Conservation (phyloP, 2,329 filamentous ascomycete genomes). For the Phialemoniopsis sp. region DNA sequence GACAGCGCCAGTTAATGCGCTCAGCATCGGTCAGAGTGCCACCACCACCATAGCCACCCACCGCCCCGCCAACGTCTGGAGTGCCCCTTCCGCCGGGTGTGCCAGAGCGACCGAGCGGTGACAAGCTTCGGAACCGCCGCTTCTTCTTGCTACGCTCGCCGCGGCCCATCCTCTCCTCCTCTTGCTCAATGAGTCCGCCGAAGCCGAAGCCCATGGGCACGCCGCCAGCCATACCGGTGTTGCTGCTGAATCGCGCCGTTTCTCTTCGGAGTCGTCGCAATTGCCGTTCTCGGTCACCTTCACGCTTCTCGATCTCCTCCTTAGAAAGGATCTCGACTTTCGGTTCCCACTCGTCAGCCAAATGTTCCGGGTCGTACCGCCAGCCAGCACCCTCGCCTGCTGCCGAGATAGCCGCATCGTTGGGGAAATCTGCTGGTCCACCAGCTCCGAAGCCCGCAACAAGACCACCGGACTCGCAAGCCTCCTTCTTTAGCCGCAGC, state of each 20-base stretch:
- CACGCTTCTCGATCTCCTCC: constrained; percentile 95
- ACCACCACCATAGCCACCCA: constrained; percentile 65
- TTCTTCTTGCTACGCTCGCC: constrained; percentile 96
- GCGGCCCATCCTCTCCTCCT: constrained; percentile 83
- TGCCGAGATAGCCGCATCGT: constrained; percentile 64
- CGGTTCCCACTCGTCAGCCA: constrained; percentile 81
- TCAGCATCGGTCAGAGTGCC: constrained; percentile 71
- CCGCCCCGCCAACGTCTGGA: constrained; percentile 63
- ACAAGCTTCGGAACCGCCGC: constrained; percentile 82
- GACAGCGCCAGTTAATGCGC: constrained; percentile 79
- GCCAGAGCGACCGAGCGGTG: constrained; percentile 66
- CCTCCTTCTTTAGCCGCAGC: constrained; percentile 89
- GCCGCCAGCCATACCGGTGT: constrained; percentile 75
- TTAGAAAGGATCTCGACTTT: constrained; percentile 80
- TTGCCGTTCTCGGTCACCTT: constrained; percentile 89
- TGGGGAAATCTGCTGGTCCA: constrained; percentile 71
- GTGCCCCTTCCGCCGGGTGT: constrained; percentile 73
- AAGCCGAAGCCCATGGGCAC: constrained; percentile 53
- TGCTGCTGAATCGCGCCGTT: constrained; percentile 88
- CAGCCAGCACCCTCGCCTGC: constrained; percentile 62
- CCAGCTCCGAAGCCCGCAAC: constrained; percentile 56
- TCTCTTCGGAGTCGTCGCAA: constrained; percentile 82
- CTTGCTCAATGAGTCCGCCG: constrained; percentile 48
- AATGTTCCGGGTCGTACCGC: constrained; percentile 89
- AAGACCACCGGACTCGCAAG: constrained; percentile 85